A percentile compares a stretch with the other conserved stretches of the same genome.
Evolutionary conservation across 352 stramenopile genomes (phyloP).

Genomic region (Pythium oligandrum): DNA sequence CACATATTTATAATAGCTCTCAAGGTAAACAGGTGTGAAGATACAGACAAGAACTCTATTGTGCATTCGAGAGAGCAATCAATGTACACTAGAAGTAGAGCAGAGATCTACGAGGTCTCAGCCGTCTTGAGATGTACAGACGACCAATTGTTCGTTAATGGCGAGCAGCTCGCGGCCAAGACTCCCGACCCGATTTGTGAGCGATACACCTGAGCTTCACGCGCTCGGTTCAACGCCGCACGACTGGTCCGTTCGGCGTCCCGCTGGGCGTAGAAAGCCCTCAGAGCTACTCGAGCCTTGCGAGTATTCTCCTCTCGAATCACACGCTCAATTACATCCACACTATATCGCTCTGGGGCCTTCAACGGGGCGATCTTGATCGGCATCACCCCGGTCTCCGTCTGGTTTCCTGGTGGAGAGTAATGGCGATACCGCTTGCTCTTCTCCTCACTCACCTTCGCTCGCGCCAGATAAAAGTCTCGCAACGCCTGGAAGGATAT

Average conservation of each 20-base stretch:
- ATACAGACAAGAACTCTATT: too few species aligned
- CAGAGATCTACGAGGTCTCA: too few species aligned
- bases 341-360: conserved; percentile 17
- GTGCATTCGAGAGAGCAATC: too few species aligned
- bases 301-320: conserved; percentile 12
- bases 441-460: conserved; percentile 42
- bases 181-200: conserved; percentile 10
- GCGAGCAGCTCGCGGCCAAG: not conserved
- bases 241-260: conserved; percentile 6
- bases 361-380: conserved; percentile 25
- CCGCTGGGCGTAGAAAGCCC: conserved; percentile 14
- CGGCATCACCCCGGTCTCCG: conserved; percentile 2
- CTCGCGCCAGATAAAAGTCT: conserved; percentile 48
- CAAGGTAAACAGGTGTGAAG: too few species aligned
- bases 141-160: too few species aligned
- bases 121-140: too few species aligned
- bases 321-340: conserved; percentile 16
- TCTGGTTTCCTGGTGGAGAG: too few species aligned
- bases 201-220: conserved; percentile 14
- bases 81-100: too few species aligned
- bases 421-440: conserved; percentile 25
- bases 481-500: conserved; percentile 26
- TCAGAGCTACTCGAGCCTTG: conserved; percentile 12
- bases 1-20: too few species aligned
- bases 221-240: conserved; percentile 13